Evolutionary conservation across 176 grass and related monocot species (phyloP), one percentile per base, ranked within the genome.

Genomic region (Thinopyrum elongatum): DNA sequence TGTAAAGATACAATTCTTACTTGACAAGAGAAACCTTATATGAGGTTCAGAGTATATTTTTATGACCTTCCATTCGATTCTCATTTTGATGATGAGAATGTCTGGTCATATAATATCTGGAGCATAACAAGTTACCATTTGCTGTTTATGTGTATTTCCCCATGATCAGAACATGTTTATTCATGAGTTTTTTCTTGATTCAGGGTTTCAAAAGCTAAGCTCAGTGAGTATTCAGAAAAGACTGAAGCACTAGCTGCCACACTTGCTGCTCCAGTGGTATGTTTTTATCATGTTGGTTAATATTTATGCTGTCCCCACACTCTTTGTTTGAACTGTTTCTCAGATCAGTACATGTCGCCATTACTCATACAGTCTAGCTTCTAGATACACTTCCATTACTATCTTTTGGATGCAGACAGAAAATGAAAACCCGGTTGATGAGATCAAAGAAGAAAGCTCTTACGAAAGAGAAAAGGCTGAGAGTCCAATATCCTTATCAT

Each of bases 161-260:
- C 46, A 73, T 15, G n/a, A 41, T 4, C 0, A 26, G 12, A 30
- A 6, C 22, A 79, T 28, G 65, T 67, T 26, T 27, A 41, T 69
- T 74, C 23, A 51, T 28, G 5, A 27, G 53, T 15, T 23, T 80
- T 65, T 49, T 76, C 17, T 36, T 76, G 9, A 60, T 80, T 79
- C 84, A 93, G 91, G 80, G 70, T 86, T 53, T 85, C 91, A 62
- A 88, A 93, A 91, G 87, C 68, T 84, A 96, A 92, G 61, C 75
- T 90, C 69, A 92, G 86, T 16, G 94, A 90, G 22, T 96, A 92
- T 81, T 93, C 89, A 39, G 87, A 96, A 36, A 87, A 86, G 65
- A 87, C 92, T 90, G 90, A 92, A 80, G 85, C 80, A 69, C 79
- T 97, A 77, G 86, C 83, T 77, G 81, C 83, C 68, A 94, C 85